Conservation (phyloP, 352 stramenopile species). For the Phytophthora capsici region DNA sequence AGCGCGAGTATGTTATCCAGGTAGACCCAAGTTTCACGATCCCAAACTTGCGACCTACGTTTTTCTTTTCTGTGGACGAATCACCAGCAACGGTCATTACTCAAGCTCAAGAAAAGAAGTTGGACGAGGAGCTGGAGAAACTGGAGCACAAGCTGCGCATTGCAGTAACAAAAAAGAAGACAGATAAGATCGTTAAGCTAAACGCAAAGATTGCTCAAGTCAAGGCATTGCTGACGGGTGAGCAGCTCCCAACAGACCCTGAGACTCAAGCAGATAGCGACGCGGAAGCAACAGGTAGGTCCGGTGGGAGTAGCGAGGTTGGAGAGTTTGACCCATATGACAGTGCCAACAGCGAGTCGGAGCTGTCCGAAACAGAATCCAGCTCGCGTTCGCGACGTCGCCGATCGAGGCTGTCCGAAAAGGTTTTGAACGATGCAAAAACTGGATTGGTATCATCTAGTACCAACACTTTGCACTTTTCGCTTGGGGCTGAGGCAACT, state of each 20-base stretch:
- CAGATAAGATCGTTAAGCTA: constrained; percentile 87
- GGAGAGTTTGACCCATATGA: constrained; percentile 67
- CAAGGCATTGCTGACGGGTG: constrained; percentile 78
- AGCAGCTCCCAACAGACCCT: constrained; percentile 65
- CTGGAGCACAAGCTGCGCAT: constrained; percentile 91
- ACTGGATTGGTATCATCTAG: constrained; percentile 41
- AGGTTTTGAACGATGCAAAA: constrained; percentile 34
- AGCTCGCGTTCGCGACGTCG: constrained; percentile 35
- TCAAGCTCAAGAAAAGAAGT: constrained; percentile 90
- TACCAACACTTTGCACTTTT: constrained; percentile 81
- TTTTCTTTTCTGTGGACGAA: constrained; percentile 87
- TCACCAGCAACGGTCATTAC: constrained; percentile 85
- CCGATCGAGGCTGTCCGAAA: constrained; percentile 36
- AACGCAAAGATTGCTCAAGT: constrained; percentile 85
- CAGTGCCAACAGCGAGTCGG: constrained; percentile 86
- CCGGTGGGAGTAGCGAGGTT: constrained; percentile 35
- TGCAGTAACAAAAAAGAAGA: constrained; percentile 90
- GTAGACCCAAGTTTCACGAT: constrained; percentile 77
- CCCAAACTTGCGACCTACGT: constrained; percentile 69
- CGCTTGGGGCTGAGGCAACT: constrained; percentile 83
- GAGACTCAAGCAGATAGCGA: constrained; percentile 47
- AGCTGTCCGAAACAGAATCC: constrained; percentile 79
- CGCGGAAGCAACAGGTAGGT: constrained; percentile 33
- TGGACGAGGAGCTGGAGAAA: constrained; percentile 91
- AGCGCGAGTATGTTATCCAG: constrained; percentile 89